phyloP scores from a whole-genome alignment of 2,329 filamentous ascomycete species.

The Fusarium xyrophilum region DNA sequence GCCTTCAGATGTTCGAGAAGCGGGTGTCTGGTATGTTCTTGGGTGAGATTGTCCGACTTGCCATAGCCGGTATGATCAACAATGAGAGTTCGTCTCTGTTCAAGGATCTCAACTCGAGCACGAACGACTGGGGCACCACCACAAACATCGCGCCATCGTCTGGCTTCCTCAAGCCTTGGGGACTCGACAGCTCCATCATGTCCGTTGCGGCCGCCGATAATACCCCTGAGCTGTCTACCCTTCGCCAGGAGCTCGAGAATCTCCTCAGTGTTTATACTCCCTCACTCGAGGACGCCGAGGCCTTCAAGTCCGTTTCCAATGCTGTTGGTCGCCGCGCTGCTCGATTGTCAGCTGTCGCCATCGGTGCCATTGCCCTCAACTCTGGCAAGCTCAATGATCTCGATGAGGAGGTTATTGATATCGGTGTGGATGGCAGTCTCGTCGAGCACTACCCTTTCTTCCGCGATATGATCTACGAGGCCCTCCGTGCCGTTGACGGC shows the following conservation, averaged over 20 bases:
- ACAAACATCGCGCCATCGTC: constrained; percentile 72
- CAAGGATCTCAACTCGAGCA: constrained; percentile 74
- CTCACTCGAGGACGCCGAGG: constrained; percentile 82
- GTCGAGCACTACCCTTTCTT: constrained; percentile 97
- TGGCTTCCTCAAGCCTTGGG: constrained; percentile 80
- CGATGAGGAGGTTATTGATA: constrained; percentile 77
- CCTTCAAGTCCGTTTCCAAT: constrained; percentile 81
- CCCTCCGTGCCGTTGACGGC: constrained; percentile 75
- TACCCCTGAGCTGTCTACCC: constrained; percentile 72
- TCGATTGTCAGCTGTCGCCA: constrained; percentile 83
- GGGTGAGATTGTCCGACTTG: constrained; percentile 87
- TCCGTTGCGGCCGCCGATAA: constrained; percentile 85
- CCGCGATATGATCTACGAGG: constrained; percentile 85
- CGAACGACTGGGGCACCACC: constrained; percentile 73
- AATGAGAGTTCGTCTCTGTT: constrained; percentile 74
- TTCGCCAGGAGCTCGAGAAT: constrained; percentile 79
- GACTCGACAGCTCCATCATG: constrained; percentile 88
- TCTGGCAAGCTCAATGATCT: constrained; percentile 72
- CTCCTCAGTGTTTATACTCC: constrained; percentile 78
- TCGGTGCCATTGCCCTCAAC: constrained; percentile 83
- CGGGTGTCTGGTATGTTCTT: constrained; percentile 98
- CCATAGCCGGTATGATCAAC: constrained; percentile 74
- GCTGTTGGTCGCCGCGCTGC: constrained; percentile 90
- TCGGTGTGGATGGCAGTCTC: constrained; percentile 92
- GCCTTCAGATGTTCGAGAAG: constrained; percentile 99